These are phyloP conservation scores for Ophiostoma angusticollis DNA, from an alignment of 2,329 filamentous ascomycete species.

Conservation along the genomic window DNA sequence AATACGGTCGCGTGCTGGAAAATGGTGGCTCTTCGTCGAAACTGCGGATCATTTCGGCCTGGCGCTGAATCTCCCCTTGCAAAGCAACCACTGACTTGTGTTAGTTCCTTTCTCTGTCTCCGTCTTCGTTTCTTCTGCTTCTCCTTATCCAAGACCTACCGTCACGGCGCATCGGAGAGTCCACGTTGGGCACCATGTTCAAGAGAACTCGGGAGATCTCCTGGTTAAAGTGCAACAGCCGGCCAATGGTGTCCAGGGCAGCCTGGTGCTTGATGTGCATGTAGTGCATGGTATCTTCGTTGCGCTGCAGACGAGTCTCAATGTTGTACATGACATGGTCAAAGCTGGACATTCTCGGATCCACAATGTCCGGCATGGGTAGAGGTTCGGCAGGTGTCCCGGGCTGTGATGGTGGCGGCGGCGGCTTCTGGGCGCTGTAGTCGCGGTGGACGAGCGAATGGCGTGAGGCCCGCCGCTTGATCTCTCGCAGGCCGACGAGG, in stretches of 20 bases:
- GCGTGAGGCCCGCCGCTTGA: conserved; percentile 85
- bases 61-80: conserved; percentile 48
- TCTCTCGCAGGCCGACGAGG: conserved; percentile 79
- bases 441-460: conserved; percentile 90
- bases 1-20: conserved; percentile 52
- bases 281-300: conserved; percentile 70
- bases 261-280: conserved; percentile 72
- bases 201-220: conserved; percentile 68
- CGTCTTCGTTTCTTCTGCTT: conserved; percentile 6
- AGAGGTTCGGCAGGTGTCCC: conserved; percentile 76
- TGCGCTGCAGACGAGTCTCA: conserved; percentile 59
- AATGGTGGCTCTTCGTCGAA: conserved; percentile 54
- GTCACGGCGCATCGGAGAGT: conserved; percentile 69
- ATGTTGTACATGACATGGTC: conserved; percentile 79
- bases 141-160: conserved; percentile 39
- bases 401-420: conserved; percentile 61
- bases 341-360: conserved; percentile 59
- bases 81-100: conserved; percentile 36
- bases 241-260: conserved; percentile 66
- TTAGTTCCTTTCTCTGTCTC: conserved; percentile 9
- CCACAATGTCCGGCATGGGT: conserved; percentile 59
- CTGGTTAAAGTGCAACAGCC: conserved; percentile 63
- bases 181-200: conserved; percentile 59
- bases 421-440: conserved; percentile 65
- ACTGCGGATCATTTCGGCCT: conserved; percentile 42